Evolutionary conservation across 805 yeast genomes (phyloP), one percentile per base, ranked within the genome.

Genomic region (Candida fluviatilis): DNA sequence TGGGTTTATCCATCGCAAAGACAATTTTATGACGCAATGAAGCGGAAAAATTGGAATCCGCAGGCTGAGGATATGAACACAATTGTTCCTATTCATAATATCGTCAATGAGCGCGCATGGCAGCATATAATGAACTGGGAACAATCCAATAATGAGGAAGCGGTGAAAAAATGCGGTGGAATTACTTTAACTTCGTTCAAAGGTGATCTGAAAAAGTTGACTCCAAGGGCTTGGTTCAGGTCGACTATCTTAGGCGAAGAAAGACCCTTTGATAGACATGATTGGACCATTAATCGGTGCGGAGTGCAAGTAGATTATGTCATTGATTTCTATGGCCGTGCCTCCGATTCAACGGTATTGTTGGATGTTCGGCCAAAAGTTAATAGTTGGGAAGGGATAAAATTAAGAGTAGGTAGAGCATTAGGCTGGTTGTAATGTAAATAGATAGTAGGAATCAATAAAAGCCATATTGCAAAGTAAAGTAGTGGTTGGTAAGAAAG

Each of bases 1-100:
- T 91, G 99, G 99, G 73, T 91, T 1, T 91, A 91, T 56, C 99
- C 99, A 6, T 86, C 96, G 3, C 95, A 91, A 57, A 85, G 86
- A 57, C 97, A 91, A 67, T 91, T 91, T 55, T 91, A 70, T 58
- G 93, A 88, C 41, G 96, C 97, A 7, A 93, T 91, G 98, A 69
- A 77, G 49, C 76, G 98, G 35, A 91, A 91, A 54, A 76, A 86
- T 40, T 87, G 95, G 89, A 73, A 80, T 37, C 96, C 98, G 1
- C 66, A 78, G 8, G 84, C 84, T 0, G 58, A 64, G 5, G 97
- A 90, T 54, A 91, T 91, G 99, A 68, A 77, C 46, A 77, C 91
- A 1, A 87, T 91, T 13, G 95, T 91, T 3, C 98, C 98, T 1
- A 83, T 91, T 31, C 99, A 91, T 58, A 91, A 91, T 54, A 79